Evolutionary conservation across 2,329 filamentous ascomycete genomes (phyloP).

Genomic region (Exophiala sp.): DNA sequence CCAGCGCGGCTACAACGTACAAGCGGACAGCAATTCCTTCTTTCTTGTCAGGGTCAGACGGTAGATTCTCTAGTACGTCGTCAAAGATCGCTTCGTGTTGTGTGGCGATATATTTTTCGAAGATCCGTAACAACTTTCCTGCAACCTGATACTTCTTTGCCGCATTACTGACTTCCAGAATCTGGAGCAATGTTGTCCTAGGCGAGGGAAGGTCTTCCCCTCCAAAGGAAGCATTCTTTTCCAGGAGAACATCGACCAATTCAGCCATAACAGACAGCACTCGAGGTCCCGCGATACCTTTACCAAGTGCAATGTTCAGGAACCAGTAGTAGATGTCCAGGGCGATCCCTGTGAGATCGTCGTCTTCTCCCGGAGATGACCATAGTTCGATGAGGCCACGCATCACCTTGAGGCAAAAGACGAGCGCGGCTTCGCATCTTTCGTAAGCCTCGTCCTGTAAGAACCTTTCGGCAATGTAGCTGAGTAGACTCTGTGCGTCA

Average conservation of each 20-base stretch:
- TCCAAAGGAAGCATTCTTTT: slow-evolving; percentile 64
- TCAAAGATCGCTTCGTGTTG: slow-evolving; percentile 80
- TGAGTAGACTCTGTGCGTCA: slow-evolving; percentile 45
- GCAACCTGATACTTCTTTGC: slow-evolving; percentile 73
- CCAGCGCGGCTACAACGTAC: slow-evolving; percentile 70
- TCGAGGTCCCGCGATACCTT: slow-evolving; percentile 65
- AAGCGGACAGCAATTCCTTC: slow-evolving; percentile 86
- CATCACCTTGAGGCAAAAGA: slow-evolving; percentile 65
- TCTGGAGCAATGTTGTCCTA: slow-evolving; percentile 68
- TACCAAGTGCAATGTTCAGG: slow-evolving; percentile 62
- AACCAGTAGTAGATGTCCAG: slow-evolving; percentile 78
- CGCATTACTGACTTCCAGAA: slow-evolving; percentile 65
- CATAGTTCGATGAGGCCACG: slow-evolving; percentile 61
- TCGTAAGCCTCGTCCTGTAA: slow-evolving; percentile 59
- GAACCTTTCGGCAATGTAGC: slow-evolving; percentile 47
- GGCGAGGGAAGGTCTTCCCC: slow-evolving; percentile 58
- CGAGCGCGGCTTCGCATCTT: slow-evolving; percentile 70
- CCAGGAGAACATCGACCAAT: slow-evolving; percentile 68
- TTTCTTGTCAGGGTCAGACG: slow-evolving; percentile 63
- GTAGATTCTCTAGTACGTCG: slow-evolving; percentile 77
- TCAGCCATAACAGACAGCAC: slow-evolving; percentile 65
- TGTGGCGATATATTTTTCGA: slow-evolving; percentile 75
- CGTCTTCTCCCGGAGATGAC: slow-evolving; percentile 53
- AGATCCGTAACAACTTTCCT: slow-evolving; percentile 66
- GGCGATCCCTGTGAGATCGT: slow-evolving; percentile 62